Conservation (phyloP, 2,329 filamentous ascomycete genomes). For the Chrysoporthe puriensis region DNA sequence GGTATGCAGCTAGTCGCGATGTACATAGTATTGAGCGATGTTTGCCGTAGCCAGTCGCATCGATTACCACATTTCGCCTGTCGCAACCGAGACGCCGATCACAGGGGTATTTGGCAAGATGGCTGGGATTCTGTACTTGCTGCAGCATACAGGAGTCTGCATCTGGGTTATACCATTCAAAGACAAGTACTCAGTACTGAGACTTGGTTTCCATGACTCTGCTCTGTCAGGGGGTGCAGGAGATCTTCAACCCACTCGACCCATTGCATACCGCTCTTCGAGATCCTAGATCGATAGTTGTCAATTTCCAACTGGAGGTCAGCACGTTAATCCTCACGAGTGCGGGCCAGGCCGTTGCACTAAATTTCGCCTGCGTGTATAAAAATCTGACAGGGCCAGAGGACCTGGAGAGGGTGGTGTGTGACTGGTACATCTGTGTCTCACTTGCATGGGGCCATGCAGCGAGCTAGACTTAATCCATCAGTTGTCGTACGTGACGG, state of each 20-base stretch:
- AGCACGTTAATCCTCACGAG: constrained; percentile 6
- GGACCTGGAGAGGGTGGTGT: background rate
- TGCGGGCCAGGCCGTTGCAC: constrained; percentile 4
- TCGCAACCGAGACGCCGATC: background rate
- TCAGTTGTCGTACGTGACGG: constrained; percentile 8
- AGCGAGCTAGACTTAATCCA: constrained; percentile 11
- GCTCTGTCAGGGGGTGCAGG: background rate
- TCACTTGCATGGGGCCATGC: constrained; percentile 7
- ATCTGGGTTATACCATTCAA: background rate
- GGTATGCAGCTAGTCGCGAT: background rate
- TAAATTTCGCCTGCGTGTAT: background rate
- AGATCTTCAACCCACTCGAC: background rate
- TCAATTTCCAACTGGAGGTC: background rate
- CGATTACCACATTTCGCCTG: background rate
- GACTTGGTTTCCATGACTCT: background rate
- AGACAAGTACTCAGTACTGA: background rate
- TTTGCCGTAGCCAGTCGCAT: constrained; percentile 2
- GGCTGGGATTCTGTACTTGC: background rate
- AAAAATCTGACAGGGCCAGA: background rate
- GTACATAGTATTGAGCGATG: background rate
- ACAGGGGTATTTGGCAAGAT: constrained; percentile 7
- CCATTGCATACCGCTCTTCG: background rate
- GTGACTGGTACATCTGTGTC: constrained; percentile 5
- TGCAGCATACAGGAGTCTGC: background rate
- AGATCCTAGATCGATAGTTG: background rate